These are phyloP conservation scores for Fraxinus xanthoxyloides DNA, from an alignment of 305 asterid species.

Conservation along the genomic window DNA sequence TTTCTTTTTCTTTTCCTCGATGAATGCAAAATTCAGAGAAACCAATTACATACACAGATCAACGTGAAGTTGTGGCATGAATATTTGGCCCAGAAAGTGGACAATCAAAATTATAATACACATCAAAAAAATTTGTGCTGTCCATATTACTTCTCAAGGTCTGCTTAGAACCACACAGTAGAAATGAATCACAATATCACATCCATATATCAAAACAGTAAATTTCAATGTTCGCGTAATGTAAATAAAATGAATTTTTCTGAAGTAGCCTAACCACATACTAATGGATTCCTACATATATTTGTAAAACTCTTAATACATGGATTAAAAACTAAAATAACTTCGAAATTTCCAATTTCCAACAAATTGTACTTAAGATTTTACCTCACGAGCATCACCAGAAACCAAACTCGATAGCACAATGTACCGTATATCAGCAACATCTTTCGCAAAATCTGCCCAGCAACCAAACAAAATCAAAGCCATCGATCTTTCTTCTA, in stretches of 20 bases:
- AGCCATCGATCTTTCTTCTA: conserved; percentile 62
- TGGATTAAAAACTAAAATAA: conserved; percentile 6
- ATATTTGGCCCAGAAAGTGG: background rate
- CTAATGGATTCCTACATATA: background rate
- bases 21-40: background rate
- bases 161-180: background rate
- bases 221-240: background rate
- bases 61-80: background rate
- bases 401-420: conserved; percentile 71
- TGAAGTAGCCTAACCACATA: background rate
- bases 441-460: conserved; percentile 62
- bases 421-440: conserved; percentile 55
- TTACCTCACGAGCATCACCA: conserved; percentile 50
- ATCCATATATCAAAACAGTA: background rate
- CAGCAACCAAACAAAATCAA: conserved; percentile 77
- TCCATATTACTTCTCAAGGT: background rate
- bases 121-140: background rate
- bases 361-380: conserved; percentile 6
- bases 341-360: background rate
- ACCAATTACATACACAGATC: background rate
- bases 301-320: conserved; percentile 4
- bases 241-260: background rate
- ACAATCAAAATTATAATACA: background rate
- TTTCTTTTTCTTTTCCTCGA: background rate
- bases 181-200: background rate